Base-by-base conservation (phyloP, 78 protist genomes). In the Acrasis kona region DNA sequence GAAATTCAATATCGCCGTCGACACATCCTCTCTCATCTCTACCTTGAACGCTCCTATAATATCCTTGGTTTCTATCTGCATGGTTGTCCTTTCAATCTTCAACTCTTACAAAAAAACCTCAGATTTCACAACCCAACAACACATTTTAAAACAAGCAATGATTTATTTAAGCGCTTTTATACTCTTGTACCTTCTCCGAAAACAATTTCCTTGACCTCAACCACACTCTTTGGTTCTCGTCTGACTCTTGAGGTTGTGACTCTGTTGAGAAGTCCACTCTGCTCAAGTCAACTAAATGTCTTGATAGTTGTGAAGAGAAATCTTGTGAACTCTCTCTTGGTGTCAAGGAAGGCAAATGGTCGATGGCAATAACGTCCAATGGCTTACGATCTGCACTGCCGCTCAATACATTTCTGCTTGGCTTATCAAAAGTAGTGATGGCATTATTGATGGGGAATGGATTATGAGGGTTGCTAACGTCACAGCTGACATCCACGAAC, bases 381-480 rank as follows among this genome's bases (percentile, higher is more conserved):
- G 41, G 65, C n/a, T n/a, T n/a, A n/a, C n/a, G n/a, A n/a, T n/a
- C n/a, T 5, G 58, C 6, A 31, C 5, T 19, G 40, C 40, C 69
- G 28, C 72, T 38, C 36, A 35, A 39, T 32, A 76, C 80, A 5
- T 10, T 32, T n/a, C 9, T 7, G 4, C 10, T 37, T n/a, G 89
- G 88, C 0, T 36, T 65, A 30, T 10, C 74, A n/a, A 83, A 84
- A 35, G 88, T 84, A 36, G 89, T 84, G n/a, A 39, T 66, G 9
- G 28, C 29, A 69, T 30, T 70, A 77, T 73, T 68, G 39, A 88
- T 10, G 2, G 92, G 92, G 12, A 88, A 0, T 30, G 92, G 92
- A 77, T 88, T 88, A 80, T 83, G 42, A 19, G 87, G 87, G 78
- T 84, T 88, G 7, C 87, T 72, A 5, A 61, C 41, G 64, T 88